Evolutionary conservation across 148 eudicot species (phyloP).

Genomic region (Camellia sinensis): DNA sequence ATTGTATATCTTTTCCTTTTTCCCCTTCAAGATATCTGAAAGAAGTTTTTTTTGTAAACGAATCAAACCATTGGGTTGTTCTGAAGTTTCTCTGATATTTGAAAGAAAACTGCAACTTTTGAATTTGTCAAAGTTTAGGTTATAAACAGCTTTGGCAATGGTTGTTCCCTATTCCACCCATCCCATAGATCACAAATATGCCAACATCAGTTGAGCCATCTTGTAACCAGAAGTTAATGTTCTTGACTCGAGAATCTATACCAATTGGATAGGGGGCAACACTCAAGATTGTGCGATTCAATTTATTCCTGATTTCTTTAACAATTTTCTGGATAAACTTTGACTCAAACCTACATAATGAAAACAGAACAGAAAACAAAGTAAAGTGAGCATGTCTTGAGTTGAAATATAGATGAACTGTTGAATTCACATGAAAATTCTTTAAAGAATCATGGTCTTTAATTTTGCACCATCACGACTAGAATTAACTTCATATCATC

Average conservation of each 20-base stretch:
- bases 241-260: neutral
- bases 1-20: neutral
- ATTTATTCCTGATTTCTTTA: neutral
- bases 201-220: neutral
- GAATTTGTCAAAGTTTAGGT: neutral
- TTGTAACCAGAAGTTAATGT: constrained; percentile 2
- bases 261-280: neutral
- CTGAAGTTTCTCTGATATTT: neutral
- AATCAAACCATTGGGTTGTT: neutral
- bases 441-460: neutral
- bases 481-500: too few relatives aligned
- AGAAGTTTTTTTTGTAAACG: neutral
- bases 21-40: constrained; percentile 3
- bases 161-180: constrained; percentile 6
- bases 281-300: neutral
- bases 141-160: neutral
- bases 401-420: neutral
- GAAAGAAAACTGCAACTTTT: neutral
- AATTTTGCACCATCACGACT: neutral
- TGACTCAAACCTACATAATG: constrained; percentile 3
- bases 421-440: neutral
- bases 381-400: neutral
- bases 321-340: neutral
- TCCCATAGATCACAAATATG: neutral
- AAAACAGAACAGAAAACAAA: neutral